Conservation (phyloP, 1,284 basidiomycete genomes). For the Tilletia setariae region DNA sequence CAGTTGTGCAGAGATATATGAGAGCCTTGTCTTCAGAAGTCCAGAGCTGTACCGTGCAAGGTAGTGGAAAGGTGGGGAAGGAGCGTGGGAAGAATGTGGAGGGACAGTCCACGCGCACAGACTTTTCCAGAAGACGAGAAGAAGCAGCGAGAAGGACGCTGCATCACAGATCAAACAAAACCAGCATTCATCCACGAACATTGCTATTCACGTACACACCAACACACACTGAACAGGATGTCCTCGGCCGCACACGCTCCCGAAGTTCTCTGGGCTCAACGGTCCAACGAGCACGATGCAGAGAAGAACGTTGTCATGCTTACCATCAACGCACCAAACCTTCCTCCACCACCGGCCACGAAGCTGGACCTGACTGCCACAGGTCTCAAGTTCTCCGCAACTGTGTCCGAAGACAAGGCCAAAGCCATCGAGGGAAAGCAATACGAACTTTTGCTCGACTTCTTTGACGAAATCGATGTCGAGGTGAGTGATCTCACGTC, state of each 20-base stretch:
- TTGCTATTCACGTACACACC: neutral
- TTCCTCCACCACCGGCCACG: constrained; percentile 40
- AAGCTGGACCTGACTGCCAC: constrained; percentile 46
- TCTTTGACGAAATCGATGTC: constrained; percentile 51
- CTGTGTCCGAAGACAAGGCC: constrained; percentile 35
- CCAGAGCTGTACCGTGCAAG: too few species aligned
- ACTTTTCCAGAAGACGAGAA: neutral
- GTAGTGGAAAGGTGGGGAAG: too few species aligned
- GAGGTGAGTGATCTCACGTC: constrained; percentile 56
- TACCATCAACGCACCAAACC: constrained; percentile 54
- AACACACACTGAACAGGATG: neutral
- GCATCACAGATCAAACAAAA: neutral
- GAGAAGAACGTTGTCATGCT: constrained; percentile 53
- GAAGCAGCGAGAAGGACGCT: constrained; percentile 6
- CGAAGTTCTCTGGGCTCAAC: constrained; percentile 54
- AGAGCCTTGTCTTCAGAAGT: too few species aligned
- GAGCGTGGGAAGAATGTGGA: neutral
- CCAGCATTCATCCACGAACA: neutral
- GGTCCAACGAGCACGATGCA: constrained; percentile 41
- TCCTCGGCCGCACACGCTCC: constrained; percentile 26
- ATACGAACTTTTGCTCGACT: constrained; percentile 49
- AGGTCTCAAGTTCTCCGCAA: constrained; percentile 44
- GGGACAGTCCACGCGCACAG: neutral
- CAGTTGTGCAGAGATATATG: neutral
- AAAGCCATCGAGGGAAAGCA: constrained; percentile 46